A percentile compares a stretch with the other conserved stretches of the same genome.
These are phyloP conservation scores for Drosera capensis DNA, from an alignment of 148 eudicot species.

Conservation along the genomic window DNA sequence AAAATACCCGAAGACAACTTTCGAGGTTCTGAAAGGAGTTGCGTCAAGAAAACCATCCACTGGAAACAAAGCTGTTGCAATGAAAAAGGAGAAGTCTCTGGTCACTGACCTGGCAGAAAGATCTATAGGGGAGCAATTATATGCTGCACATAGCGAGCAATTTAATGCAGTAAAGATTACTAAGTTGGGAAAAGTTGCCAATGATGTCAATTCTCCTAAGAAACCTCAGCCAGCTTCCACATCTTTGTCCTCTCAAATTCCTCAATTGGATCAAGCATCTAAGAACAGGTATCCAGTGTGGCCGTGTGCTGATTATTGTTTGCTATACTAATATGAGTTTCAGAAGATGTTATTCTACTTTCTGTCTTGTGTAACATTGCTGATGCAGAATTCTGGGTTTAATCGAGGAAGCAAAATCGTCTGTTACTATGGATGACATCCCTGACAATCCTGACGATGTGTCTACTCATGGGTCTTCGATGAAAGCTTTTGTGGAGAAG, in stretches of 20 bases:
- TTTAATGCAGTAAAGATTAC: not conserved
- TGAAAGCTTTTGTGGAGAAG: slow-evolving; percentile 26
- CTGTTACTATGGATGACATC: slow-evolving; percentile 42
- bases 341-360: too few species aligned
- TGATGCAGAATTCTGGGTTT: slow-evolving; percentile 44
- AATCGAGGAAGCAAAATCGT: slow-evolving; percentile 47
- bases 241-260: not conserved
- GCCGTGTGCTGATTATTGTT: not conserved
- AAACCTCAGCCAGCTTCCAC: not conserved
- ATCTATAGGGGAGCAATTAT: not conserved
- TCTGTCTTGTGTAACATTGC: slow-evolving; percentile 3
- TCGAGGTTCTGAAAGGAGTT: not conserved
- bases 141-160: not conserved
- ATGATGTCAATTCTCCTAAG: not conserved
- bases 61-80: not conserved
- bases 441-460: slow-evolving; percentile 25
- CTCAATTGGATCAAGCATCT: not conserved
- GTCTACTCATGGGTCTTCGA: slow-evolving; percentile 20
- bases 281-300: slow-evolving; percentile 1
- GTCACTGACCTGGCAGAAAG: not conserved
- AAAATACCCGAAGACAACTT: not conserved
- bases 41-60: not conserved
- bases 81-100: not conserved
- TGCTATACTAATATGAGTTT: too few species aligned
- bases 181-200: not conserved